Percentiles rank a stretch among this genome's conserved stretches.
phyloP scores from a whole-genome alignment of 495 filamentous ascomycete genomes.

The Aspergillus asperescens region DNA sequence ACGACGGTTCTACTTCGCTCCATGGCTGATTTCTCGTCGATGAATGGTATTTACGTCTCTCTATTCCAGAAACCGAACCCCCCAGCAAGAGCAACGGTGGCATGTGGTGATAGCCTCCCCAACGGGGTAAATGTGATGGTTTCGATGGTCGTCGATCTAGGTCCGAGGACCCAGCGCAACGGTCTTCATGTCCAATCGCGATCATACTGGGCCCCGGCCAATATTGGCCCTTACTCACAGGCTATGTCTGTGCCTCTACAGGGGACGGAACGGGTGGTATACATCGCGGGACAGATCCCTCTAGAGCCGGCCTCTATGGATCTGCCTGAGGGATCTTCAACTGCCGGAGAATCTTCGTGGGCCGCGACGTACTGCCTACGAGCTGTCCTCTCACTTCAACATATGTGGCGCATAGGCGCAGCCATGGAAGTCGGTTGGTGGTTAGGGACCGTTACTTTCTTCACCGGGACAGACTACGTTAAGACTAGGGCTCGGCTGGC shows the following conservation, averaged over 20 bases:
- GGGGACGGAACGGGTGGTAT: conserved; percentile 37
- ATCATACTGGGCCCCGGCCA: conserved; percentile 96
- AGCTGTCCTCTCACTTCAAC: conserved; percentile 69
- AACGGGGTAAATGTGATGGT: conserved; percentile 54
- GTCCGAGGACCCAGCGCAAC: conserved; percentile 31
- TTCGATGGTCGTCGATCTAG: conserved; percentile 44
- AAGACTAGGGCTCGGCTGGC: conserved; percentile 38
- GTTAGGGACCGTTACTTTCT: conserved; percentile 66
- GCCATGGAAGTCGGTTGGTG: conserved; percentile 69
- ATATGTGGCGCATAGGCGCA: conserved; percentile 78
- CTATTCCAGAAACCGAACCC: conserved; percentile 72
- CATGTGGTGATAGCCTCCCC: conserved; percentile 62
- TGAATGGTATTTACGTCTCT: conserved; percentile 70
- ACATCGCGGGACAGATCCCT: conserved; percentile 87
- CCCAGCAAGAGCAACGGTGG: conserved; percentile 76
- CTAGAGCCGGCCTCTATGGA: conserved; percentile 78
- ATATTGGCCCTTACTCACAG: conserved; percentile 97
- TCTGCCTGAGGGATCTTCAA: conserved; percentile 18
- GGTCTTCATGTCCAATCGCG: conserved; percentile 87
- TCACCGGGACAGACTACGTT: conserved; percentile 37
- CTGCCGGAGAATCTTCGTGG: conserved; percentile 16
- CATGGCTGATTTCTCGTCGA: conserved; percentile 68
- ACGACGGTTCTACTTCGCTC: conserved; percentile 70
- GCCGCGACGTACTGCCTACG: conserved; percentile 39
- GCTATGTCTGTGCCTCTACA: conserved; percentile 59